Evolutionary conservation across 2,329 filamentous ascomycete genomes (phyloP), one percentile per base, ranked within the genome.

Genomic region (Gliomastix tumulicola): DNA sequence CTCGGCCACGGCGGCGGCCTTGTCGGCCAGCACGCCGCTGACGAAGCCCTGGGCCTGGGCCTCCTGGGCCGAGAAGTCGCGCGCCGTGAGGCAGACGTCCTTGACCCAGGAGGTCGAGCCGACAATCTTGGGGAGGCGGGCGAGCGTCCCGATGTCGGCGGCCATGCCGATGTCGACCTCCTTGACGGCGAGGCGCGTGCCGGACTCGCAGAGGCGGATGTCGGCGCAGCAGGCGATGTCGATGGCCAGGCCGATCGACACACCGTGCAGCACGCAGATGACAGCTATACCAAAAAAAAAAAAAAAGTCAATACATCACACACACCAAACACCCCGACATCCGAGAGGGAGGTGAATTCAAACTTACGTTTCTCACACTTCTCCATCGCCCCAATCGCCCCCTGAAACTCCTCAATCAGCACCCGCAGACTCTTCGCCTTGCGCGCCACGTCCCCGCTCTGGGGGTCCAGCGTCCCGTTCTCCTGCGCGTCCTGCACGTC

Each of bases 101-200:
- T 89, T 89, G 33, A 88, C 78, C 83, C 84, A 92, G 15, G 76
- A 80, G 47, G 72, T 65, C 43, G 70, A 82, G 3, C 82, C 79
- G 5, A 88, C 82, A 21, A 81, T 65, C 55, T 87, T 86, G 32
- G 85, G 85, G 28, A 90, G 68, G 2, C 85, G 74, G 1, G 76
- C 74, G 11, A 89, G 66, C 2, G 84, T 88, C 33, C 85, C 85
- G 33, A 90, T 80, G 51, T 90, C 85, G 18, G 85, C 85, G 1
- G 85, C 84, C 34, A 90, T 62, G 3, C 85, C 85, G 43, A 90
- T 87, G 52, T 89, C 84, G 34, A 90, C 84, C 60, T 90, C 85
- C 54, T 89, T 88, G 43, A 90, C 82, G 21, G 79, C 68, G 50
- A 89, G 74, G 41, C 70, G 70, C 2, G 77, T 69, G 48, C 77